Evolutionary conservation across 2,329 filamentous ascomycete genomes (phyloP).

Genomic region (Hypoxylon sp.): DNA sequence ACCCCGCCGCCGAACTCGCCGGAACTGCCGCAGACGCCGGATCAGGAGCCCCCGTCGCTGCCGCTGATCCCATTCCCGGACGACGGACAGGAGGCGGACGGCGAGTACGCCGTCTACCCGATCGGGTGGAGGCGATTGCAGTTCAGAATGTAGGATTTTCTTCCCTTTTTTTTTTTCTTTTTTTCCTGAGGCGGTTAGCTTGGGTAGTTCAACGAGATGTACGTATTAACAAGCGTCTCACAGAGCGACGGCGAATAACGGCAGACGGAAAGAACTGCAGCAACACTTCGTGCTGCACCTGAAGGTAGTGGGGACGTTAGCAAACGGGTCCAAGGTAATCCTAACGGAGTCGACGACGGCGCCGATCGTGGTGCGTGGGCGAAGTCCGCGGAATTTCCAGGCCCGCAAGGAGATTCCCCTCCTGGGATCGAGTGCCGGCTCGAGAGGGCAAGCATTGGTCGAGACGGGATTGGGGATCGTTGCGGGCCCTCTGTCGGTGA

Average conservation of each 20-base stretch:
- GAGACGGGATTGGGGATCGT: constrained; percentile 72
- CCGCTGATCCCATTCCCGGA: constrained; percentile 77
- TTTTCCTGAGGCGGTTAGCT: constrained; percentile 10
- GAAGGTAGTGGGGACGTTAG: constrained; percentile 84
- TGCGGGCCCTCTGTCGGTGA: constrained; percentile 66
- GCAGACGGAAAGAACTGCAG: constrained; percentile 91
- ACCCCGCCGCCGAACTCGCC: constrained; percentile 84
- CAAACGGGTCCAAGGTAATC: constrained; percentile 83
- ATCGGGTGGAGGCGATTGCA: constrained; percentile 95
- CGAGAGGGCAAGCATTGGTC: constrained; percentile 80
- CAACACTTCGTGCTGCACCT: constrained; percentile 94
- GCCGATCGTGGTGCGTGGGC: constrained; percentile 91
- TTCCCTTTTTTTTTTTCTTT: background rate
- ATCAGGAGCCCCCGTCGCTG: constrained; percentile 88
- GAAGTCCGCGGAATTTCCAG: constrained; percentile 95
- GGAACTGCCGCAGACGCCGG: constrained; percentile 71
- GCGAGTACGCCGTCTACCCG: constrained; percentile 89
- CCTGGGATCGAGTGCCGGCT: constrained; percentile 79
- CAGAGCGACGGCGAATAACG: constrained; percentile 95
- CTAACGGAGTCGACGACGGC: constrained; percentile 88
- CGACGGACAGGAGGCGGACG: constrained; percentile 70
- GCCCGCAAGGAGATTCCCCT: constrained; percentile 92
- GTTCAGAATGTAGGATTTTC: constrained; percentile 76
- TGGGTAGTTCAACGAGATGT: constrained; percentile 8
- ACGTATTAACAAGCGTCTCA: constrained; percentile 25